Evolutionary conservation across 257 asterid species (phyloP).

Genomic region (Marsdenia floribunda): DNA sequence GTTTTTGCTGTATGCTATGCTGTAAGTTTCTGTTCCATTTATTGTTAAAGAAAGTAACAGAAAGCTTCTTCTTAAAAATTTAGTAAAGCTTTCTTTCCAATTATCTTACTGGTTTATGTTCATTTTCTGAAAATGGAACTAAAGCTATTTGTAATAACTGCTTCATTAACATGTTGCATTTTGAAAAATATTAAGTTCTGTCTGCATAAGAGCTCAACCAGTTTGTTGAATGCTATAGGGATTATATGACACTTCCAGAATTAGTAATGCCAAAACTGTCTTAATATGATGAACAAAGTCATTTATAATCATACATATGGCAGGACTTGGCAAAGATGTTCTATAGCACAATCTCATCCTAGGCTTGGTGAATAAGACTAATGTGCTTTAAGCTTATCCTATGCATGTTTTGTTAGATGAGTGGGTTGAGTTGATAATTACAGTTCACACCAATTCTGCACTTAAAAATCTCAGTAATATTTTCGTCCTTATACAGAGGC

Average conservation of each 20-base stretch:
- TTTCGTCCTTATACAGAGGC: background rate
- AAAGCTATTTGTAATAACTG: background rate
- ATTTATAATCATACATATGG: background rate
- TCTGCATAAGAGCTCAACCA: too few relatives aligned
- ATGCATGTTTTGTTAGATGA: background rate
- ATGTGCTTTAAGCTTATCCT: background rate
- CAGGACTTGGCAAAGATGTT: background rate
- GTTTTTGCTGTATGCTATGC: constrained; percentile 78
- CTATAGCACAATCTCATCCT: background rate
- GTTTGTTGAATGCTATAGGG: background rate
- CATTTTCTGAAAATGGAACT: background rate
- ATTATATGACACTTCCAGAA: background rate
- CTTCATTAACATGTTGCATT: background rate
- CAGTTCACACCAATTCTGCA: background rate
- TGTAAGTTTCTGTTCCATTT: constrained; percentile 46
- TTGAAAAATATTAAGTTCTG: background rate
- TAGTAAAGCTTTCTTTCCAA: background rate
- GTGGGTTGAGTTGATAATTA: background rate
- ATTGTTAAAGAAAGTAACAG: background rate
- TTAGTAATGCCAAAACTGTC: background rate
- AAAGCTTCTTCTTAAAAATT: background rate
- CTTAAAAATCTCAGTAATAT: background rate
- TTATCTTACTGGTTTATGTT: background rate
- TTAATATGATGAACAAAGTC: background rate
- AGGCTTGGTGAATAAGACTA: background rate